Conservation (phyloP, 805 yeast genomes). For the Spathaspora passalidarum region DNA sequence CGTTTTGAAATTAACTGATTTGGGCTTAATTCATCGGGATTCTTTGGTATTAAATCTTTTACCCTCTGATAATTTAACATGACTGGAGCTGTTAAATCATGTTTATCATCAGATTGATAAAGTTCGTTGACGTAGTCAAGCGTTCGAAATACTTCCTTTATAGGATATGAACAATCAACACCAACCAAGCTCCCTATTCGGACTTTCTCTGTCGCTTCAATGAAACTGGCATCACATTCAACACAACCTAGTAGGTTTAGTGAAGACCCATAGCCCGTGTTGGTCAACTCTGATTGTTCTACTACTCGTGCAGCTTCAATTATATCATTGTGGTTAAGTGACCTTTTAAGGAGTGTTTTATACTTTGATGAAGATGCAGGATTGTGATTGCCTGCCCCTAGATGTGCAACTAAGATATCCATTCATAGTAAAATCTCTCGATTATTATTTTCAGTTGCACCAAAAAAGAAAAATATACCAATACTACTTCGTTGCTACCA, state of each 20-base stretch:
- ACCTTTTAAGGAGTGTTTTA: slow-evolving; percentile 24
- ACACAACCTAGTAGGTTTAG: slow-evolving; percentile 39
- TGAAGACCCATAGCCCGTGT: slow-evolving; percentile 50
- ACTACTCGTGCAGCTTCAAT: slow-evolving; percentile 17
- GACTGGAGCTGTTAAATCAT: slow-evolving; percentile 36
- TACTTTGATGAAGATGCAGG: slow-evolving; percentile 15
- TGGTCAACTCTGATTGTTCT: slow-evolving; percentile 42
- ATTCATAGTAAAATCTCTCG: not conserved
- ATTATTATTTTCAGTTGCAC: not conserved
- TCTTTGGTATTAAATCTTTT: not conserved
- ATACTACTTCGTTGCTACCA: not conserved
- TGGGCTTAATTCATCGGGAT: not conserved
- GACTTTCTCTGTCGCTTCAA: slow-evolving; percentile 13
- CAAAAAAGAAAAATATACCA: not conserved
- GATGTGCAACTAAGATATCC: slow-evolving; percentile 31
- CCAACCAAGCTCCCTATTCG: slow-evolving; percentile 16
- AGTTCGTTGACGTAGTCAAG: slow-evolving; percentile 20
- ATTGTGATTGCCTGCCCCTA: slow-evolving; percentile 52
- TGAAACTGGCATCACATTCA: slow-evolving; percentile 43
- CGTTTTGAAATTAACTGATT: slow-evolving; percentile 4
- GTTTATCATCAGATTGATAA: slow-evolving; percentile 9
- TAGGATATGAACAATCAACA: slow-evolving; percentile 24
- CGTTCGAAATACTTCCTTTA: slow-evolving; percentile 21
- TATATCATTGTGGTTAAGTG: slow-evolving; percentile 15
- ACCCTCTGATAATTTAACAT: slow-evolving; percentile 17